Evolutionary conservation across 2,329 filamentous ascomycete genomes (phyloP), one percentile per base, ranked within the genome.

Genomic region (Aureobasidium mangrovei): DNA sequence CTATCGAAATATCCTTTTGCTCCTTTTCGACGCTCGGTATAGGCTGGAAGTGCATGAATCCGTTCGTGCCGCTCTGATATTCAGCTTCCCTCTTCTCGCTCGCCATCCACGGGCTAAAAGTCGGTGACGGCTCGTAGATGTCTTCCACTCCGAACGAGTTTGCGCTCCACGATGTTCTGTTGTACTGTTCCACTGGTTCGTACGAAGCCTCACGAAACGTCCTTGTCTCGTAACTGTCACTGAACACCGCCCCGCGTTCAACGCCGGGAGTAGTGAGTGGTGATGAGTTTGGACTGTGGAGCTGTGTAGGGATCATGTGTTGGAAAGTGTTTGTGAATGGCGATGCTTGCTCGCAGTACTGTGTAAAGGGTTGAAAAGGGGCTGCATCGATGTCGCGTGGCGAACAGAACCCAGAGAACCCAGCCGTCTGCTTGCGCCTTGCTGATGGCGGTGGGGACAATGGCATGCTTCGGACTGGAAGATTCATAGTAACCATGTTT

Each of bases 1-100:
- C 33, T n/a, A 47, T 41, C 10, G 54, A 41, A 5, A 62, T 55
- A 31, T 58, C 60, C 24, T 54, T 46, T 4, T 35, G 32, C 29
- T 35, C 12, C 35, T 49, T 31, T 1, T 28, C 18, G 2, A 33
- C n/a, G 8, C 47, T 35, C 4, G 38, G 28, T 32, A 32, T 26
- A 7, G 46, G 46, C 28, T 39, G 26, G 9, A 26, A 40, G 7
- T 27, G 24, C 27, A 31, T 39, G 18, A 32, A 18, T 18, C 18
- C 18, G 29, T 28, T 35, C 2, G 12, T 28, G 29, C 38, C 39
- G 31, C 4, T 52, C 18, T 27, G 5, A n/a, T 35, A 12, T 7
- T 7, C 58, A 40, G 12, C 27, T 31, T 40, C 59, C 57, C 24
- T 51, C 58, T 12, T 60, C 4, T 46, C 51, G 18, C 40, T 36